Percentiles rank a stretch among this genome's conserved stretches.
These are phyloP conservation scores for Colletotrichum endophyticum DNA, from an alignment of 2,329 filamentous ascomycete genomes.

Conservation along the genomic window DNA sequence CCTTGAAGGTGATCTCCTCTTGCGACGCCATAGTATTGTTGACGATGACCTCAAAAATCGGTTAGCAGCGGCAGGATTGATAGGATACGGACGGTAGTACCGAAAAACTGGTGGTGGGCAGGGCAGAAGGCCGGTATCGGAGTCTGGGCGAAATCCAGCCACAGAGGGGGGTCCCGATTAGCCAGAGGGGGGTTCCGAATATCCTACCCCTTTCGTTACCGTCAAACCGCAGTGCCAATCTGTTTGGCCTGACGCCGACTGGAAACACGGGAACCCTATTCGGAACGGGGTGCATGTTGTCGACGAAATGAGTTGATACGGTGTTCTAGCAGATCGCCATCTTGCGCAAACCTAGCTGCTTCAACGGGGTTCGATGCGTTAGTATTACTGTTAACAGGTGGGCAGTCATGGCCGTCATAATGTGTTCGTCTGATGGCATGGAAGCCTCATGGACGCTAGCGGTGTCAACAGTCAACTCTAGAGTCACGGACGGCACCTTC, in stretches of 20 bases:
- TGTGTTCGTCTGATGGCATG: slow-evolving; percentile 12
- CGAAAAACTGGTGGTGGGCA: too few species aligned
- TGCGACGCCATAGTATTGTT: too few species aligned
- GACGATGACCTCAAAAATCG: too few species aligned
- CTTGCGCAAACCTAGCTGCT: not conserved
- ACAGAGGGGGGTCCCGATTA: too few species aligned
- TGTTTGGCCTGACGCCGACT: not conserved
- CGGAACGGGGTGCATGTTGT: not conserved
- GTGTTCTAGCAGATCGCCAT: slow-evolving; percentile 3
- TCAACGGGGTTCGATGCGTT: not conserved
- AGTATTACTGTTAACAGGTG: not conserved
- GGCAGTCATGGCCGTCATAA: not conserved
- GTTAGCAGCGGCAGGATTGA: too few species aligned
- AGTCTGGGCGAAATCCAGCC: too few species aligned
- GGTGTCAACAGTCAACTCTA: not conserved
- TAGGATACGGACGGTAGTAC: too few species aligned
- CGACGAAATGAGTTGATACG: not conserved
- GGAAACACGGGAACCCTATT: not conserved
- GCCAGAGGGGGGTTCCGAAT: too few species aligned
- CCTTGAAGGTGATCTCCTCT: too few species aligned
- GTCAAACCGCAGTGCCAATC: not conserved
- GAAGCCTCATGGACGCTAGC: not conserved
- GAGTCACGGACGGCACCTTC: not conserved
- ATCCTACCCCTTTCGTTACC: not conserved
- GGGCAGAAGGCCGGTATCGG: too few species aligned